phyloP scores from a whole-genome alignment of 371 early-diverging fungal genomes.

The Lichtheimia corymbifera region DNA sequence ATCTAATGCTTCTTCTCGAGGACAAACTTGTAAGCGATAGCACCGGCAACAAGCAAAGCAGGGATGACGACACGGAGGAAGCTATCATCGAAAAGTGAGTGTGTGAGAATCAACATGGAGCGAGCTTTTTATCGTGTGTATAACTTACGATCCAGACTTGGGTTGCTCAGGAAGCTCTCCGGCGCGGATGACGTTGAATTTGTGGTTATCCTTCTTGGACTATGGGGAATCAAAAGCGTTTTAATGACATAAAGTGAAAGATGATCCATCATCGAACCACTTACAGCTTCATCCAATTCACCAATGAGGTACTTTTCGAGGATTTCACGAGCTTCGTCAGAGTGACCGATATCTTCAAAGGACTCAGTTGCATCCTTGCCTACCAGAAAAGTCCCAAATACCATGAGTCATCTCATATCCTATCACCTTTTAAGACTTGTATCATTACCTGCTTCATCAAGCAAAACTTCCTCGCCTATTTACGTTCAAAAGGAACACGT shows the following conservation, averaged over 20 bases:
- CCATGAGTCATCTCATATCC: not conserved
- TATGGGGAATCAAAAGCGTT: conserved; percentile 1
- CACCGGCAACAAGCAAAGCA: conserved; percentile 29
- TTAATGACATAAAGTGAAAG: no score
- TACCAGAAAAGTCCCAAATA: conserved; percentile 15
- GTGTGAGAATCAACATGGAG: no score
- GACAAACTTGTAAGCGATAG: conserved; percentile 44
- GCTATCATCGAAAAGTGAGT: conserved; percentile 14
- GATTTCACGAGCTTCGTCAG: conserved; percentile 66
- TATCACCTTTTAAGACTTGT: not conserved
- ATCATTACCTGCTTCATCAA: conserved; percentile 54
- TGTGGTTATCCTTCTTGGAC: conserved; percentile 25
- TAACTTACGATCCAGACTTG: conserved; percentile 43
- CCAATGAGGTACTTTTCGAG: conserved; percentile 43
- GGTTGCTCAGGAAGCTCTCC: conserved; percentile 42
- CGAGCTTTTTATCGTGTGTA: not conserved
- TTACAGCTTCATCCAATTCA: conserved; percentile 39
- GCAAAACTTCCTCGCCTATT: conserved; percentile 63
- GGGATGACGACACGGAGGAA: conserved; percentile 30
- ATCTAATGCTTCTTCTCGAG: conserved; percentile 30
- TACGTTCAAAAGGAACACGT: not conserved
- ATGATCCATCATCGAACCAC: not conserved
- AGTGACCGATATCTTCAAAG: conserved; percentile 90
- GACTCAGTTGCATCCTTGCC: conserved; percentile 82
- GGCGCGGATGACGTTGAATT: conserved; percentile 35